phyloP scores from a whole-genome alignment of 1,284 basidiomycete genomes.

The Apiotrichum siamense region DNA sequence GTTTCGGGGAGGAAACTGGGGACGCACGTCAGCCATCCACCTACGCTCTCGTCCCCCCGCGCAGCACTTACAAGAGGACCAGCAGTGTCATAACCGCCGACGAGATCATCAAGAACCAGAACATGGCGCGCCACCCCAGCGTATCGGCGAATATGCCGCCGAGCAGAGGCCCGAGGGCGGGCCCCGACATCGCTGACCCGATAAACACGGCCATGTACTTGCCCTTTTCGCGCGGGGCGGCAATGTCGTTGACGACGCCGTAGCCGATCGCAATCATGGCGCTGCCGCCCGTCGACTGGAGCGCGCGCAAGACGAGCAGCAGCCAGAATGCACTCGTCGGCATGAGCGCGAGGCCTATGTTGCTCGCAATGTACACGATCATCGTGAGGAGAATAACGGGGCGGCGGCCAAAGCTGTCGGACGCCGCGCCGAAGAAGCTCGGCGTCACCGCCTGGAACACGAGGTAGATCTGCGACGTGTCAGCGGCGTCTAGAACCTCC shows the following conservation, averaged over 20 bases:
- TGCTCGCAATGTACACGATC: constrained; percentile 40
- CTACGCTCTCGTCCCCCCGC: too few relatives aligned
- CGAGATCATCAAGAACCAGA: constrained; percentile 32
- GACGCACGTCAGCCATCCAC: background rate
- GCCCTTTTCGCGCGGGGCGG: constrained; percentile 43
- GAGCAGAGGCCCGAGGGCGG: constrained; percentile 23
- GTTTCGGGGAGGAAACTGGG: constrained; percentile 43
- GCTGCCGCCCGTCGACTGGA: constrained; percentile 44
- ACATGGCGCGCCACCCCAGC: constrained; percentile 25
- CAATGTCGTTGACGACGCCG: constrained; percentile 42
- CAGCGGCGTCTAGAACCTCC: background rate
- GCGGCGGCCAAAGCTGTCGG: constrained; percentile 35
- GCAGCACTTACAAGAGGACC: constrained; percentile 26
- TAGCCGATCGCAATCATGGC: constrained; percentile 44
- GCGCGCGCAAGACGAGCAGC: constrained; percentile 37
- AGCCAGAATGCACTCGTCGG: constrained; percentile 41
- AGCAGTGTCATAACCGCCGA: constrained; percentile 3
- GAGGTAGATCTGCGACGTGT: background rate
- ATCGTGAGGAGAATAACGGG: constrained; percentile 43
- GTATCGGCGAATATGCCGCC: constrained; percentile 28
- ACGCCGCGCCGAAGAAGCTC: constrained; percentile 39
- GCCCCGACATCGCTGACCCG: constrained; percentile 10
- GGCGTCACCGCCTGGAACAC: constrained; percentile 37
- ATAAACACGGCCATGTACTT: constrained; percentile 40
- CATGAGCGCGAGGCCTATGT: constrained; percentile 41